Evolutionary conservation across 805 yeast species (phyloP).

Genomic region (Cyberlindnera nakhonratchasimensis): DNA sequence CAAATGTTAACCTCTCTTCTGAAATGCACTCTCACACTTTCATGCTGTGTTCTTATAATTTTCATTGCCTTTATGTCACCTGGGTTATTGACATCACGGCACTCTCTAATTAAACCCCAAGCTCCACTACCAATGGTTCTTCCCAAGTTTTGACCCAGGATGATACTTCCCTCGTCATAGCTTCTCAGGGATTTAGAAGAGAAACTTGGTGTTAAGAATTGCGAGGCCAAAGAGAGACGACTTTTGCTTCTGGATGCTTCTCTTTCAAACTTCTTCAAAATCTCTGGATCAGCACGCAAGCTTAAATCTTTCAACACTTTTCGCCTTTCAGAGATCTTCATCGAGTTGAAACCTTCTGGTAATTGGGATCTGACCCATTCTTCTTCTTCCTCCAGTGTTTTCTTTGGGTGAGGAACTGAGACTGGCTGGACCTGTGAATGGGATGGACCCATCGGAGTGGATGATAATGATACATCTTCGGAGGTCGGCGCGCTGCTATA

Average conservation of each 20-base stretch:
- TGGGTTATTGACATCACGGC: conserved; percentile 35
- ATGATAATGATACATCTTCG: conserved; percentile 12
- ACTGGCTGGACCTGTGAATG: conserved; percentile 37
- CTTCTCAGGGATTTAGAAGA: conserved; percentile 17
- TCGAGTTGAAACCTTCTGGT: conserved; percentile 50
- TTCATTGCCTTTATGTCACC: conserved; percentile 50
- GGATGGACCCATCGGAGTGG: conserved; percentile 26
- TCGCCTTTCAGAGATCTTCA: conserved; percentile 61
- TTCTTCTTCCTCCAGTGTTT: conserved; percentile 24
- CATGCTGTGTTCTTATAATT: conserved; percentile 51
- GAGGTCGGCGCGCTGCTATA: conserved; percentile 17
- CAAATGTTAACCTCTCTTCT: conserved; percentile 73
- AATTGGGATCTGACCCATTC: conserved; percentile 32
- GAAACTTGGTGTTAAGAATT: conserved; percentile 25
- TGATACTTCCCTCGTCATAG: conserved; percentile 66
- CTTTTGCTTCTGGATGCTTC: conserved; percentile 26
- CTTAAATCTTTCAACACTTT: conserved; percentile 35
- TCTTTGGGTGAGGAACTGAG: conserved; percentile 30
- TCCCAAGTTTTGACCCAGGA: conserved; percentile 63
- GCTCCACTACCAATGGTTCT: conserved; percentile 84
- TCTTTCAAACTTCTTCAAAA: conserved; percentile 26
- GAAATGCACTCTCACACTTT: conserved; percentile 53
- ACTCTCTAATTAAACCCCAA: conserved; percentile 82
- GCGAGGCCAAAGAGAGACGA: conserved; percentile 26
- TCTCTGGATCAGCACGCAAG: conserved; percentile 33